phyloP scores from a whole-genome alignment of 2,329 filamentous ascomycete species.

The Fusarium sp. region DNA sequence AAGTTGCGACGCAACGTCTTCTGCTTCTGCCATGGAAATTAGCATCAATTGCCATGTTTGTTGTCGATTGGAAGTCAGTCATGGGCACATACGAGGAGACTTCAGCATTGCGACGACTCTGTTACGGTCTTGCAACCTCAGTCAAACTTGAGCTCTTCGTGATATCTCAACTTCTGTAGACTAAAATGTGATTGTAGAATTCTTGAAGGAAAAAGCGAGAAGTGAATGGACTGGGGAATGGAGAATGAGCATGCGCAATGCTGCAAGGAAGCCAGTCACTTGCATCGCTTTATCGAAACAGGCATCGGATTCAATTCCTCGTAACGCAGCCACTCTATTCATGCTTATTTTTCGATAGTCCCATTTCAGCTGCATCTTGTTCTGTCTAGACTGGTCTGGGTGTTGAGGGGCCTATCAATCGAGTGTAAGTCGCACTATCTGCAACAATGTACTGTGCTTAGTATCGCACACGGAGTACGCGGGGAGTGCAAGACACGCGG shows the following conservation, averaged over 20 bases:
- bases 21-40: background rate
- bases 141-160: background rate
- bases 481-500: background rate
- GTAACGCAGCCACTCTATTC: background rate
- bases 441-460: background rate
- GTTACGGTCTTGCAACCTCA: background rate
- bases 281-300: background rate
- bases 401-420: background rate
- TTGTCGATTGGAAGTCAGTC: rapidly evolving
- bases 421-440: background rate
- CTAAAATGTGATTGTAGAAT: background rate
- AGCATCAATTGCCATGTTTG: rapidly evolving
- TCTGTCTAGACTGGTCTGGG: background rate
- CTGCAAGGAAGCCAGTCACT: background rate
- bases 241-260: background rate
- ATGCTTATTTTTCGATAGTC: constrained; percentile 1
- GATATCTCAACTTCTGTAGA: background rate
- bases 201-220: background rate
- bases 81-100: background rate
- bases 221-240: background rate
- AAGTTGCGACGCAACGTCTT: background rate
- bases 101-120: background rate
- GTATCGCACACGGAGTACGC: background rate
- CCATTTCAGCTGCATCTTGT: background rate
- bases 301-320: background rate